Evolutionary conservation across 441 rosid genomes (phyloP).

Genomic region (Bruguiera hainesii): DNA sequence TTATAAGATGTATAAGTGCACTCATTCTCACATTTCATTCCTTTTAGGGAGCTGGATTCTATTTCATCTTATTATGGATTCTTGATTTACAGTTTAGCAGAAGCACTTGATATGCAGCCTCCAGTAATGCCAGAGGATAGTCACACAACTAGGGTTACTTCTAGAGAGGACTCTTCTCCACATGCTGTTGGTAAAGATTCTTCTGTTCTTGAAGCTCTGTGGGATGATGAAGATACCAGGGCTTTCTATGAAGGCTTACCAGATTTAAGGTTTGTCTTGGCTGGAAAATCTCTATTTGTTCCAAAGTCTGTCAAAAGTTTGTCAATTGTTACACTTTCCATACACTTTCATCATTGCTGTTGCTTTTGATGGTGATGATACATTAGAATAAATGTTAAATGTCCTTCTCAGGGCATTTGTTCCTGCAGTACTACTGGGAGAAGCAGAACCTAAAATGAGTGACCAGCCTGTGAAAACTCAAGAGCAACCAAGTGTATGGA

Average conservation of each 20-base stretch:
- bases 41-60: background rate
- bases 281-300: background rate
- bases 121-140: conserved; percentile 99
- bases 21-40: background rate
- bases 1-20: too few relatives aligned
- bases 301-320: background rate
- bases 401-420: conserved; percentile 83
- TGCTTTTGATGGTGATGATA: background rate
- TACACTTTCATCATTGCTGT: background rate
- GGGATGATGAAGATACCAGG: conserved; percentile 99
- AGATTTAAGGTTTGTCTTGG: conserved; percentile 81
- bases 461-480: conserved; percentile 74
- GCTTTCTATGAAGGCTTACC: conserved; percentile 95
- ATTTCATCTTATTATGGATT: background rate
- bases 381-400: conserved; percentile 11
- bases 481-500: conserved; percentile 74
- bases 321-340: background rate
- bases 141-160: conserved; percentile 88
- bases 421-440: conserved; percentile 97
- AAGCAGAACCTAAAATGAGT: conserved; percentile 73
- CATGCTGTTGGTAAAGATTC: conserved; percentile 80
- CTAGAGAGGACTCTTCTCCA: conserved; percentile 78
- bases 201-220: conserved; percentile 67
- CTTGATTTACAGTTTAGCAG: conserved; percentile 68
- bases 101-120: conserved; percentile 97